phyloP scores from a whole-genome alignment of 805 yeast genomes.

The Phaffomyces antillensis region DNA sequence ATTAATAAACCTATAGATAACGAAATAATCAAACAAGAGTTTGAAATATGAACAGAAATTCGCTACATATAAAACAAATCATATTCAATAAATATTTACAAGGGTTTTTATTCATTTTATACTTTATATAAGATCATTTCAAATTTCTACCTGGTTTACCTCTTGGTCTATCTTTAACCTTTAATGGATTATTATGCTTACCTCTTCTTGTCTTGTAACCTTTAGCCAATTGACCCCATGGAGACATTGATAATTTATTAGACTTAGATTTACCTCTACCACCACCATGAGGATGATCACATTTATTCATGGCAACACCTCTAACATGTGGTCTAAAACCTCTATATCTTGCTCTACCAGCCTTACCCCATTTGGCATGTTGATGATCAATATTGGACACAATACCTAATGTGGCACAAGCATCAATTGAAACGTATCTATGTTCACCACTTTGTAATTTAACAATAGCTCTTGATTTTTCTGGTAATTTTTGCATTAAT shows the following conservation, averaged over 20 bases:
- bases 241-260: constrained; percentile 86
- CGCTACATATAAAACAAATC: neutral
- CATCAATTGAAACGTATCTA: constrained; percentile 75
- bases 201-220: constrained; percentile 94
- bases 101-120: neutral
- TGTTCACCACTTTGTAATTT: constrained; percentile 90
- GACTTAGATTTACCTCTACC: constrained; percentile 99
- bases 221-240: constrained; percentile 92
- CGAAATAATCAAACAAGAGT: neutral
- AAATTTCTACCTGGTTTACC: constrained; percentile 37
- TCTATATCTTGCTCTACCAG: constrained; percentile 87
- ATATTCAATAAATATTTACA: constrained; percentile 1
- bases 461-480: constrained; percentile 63
- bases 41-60: neutral
- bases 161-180: constrained; percentile 89
- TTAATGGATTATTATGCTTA: constrained; percentile 73
- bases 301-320: constrained; percentile 97
- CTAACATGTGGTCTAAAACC: constrained; percentile 94
- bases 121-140: constrained; percentile 1
- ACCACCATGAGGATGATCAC: constrained; percentile 99
- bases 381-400: constrained; percentile 92
- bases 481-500: constrained; percentile 69
- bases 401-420: constrained; percentile 90
- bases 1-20: neutral
- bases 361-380: constrained; percentile 86